Conservation (phyloP, 2,329 filamentous ascomycete species). For the Cadophora malorum region DNA sequence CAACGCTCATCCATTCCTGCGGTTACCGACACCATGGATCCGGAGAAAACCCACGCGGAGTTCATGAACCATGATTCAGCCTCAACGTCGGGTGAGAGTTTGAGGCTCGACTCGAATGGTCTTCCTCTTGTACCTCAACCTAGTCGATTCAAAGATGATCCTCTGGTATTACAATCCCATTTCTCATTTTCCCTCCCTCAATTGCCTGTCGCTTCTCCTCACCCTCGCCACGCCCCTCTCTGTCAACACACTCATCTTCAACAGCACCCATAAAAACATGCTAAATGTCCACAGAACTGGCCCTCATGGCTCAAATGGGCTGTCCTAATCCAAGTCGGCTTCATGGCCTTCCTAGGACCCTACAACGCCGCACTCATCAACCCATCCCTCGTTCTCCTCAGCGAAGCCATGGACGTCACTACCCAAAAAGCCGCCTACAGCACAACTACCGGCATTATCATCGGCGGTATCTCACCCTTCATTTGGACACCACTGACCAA, state of each 20-base stretch:
- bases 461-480: slow-evolving; percentile 43
- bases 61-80: slow-evolving; percentile 13
- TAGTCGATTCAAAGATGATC: slow-evolving; percentile 43
- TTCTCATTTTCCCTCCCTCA: no score
- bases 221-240: slow-evolving; percentile 1
- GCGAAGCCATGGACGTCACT: slow-evolving; percentile 35
- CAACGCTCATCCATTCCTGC: not conserved
- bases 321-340: slow-evolving; percentile 43
- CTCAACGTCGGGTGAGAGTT: slow-evolving; percentile 12
- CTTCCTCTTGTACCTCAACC: slow-evolving; percentile 43
- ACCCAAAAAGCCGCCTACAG: slow-evolving; percentile 40
- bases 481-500: slow-evolving; percentile 41
- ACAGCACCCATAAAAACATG: not conserved
- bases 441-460: slow-evolving; percentile 42
- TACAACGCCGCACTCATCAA: slow-evolving; percentile 43
- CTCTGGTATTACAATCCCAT: slow-evolving; percentile 34
- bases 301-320: slow-evolving; percentile 44
- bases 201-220: not conserved
- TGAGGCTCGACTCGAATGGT: slow-evolving; percentile 38
- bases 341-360: slow-evolving; percentile 44
- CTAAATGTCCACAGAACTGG: slow-evolving; percentile 39
- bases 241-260: not conserved
- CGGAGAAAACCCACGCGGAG: slow-evolving; percentile 22
- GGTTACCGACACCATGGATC: not conserved
- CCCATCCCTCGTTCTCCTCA: slow-evolving; percentile 41